Base-by-base conservation (phyloP, 768 basidiomycete genomes). In the Tulasnella sp. region DNA sequence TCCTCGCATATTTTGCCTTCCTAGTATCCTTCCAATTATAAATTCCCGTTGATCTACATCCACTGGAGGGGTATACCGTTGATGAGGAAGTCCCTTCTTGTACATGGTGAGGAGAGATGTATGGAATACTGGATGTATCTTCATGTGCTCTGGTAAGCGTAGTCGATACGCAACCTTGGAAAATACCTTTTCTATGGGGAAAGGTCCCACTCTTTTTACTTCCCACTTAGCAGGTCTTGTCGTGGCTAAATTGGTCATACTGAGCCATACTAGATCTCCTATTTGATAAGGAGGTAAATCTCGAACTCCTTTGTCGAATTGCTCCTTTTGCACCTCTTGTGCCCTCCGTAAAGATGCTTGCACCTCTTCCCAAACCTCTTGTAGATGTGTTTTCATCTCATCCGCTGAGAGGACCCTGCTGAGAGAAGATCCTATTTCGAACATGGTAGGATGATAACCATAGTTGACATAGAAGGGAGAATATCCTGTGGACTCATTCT, bases 391-490 rank as follows among this genome's bases (percentile, higher is more conserved):
- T n/a, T 20, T 28, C 19, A 45, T 20, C 16, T 45, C 27, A 25
- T 45, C 20, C 27, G 43, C 20, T 9, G 8, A 10, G 10, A 28
- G 43, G 27, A 45, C 16, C 5, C 6, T 7, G 16, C 22, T 12
- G 16, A 25, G 24, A n/a, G 16, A 19, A n/a, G 16, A 10, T 16
- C 8, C 27, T 24, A 6, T 40, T 5, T 16, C 27, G n/a, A 40
- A 40, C 39, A 40, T 40, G 5, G 6, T 29, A 10, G 40, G 41
- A 25, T 50, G 6, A 25, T 50, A 50, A 5, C 48, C 37, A 39
- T 39, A 29, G 33, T 50, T 39, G 19, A 27, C 37, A 22, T 9
- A 25, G 37, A 50, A 50, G 4, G 48, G 48, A 10, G 48, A 42
- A 10, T 24, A 20, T 10, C 22, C 19, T 24, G 37, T 50, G 13